A percentile compares a stretch with the other conserved stretches of the same genome.
Conservation (phyloP, 2,329 filamentous ascomycete species). For the Ophiostoma ulmi region DNA sequence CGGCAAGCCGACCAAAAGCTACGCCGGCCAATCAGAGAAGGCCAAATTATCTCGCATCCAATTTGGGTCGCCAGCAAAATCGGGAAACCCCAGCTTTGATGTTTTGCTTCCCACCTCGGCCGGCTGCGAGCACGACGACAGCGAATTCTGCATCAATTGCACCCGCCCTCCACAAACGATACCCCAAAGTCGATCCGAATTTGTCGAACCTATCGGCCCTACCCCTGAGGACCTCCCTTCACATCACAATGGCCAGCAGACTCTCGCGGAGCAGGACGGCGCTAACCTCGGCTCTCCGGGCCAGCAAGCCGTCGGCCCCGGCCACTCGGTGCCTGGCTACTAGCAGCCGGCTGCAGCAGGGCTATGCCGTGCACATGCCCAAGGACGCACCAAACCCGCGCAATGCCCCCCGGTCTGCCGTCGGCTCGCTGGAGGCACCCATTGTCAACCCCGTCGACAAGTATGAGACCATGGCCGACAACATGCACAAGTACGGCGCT, state of each 20-base stretch:
- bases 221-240: background rate
- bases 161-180: background rate
- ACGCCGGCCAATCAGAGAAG: conserved; percentile 25
- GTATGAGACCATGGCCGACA: conserved; percentile 78
- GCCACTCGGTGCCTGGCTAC: conserved; percentile 47
- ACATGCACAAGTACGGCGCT: conserved; percentile 88
- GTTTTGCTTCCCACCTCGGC: conserved; percentile 20
- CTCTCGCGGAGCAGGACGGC: conserved; percentile 50
- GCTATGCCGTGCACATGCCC: conserved; percentile 50
- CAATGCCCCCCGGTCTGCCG: conserved; percentile 52
- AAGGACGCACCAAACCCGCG: conserved; percentile 64
- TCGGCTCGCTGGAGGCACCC: conserved; percentile 66
- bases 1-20: background rate
- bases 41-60: conserved; percentile 26
- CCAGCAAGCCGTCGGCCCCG: conserved; percentile 43
- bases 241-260: conserved; percentile 53
- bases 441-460: conserved; percentile 91
- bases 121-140: conserved; percentile 17
- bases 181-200: background rate
- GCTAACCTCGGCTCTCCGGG: conserved; percentile 52
- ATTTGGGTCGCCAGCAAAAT: conserved; percentile 22
- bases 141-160: background rate
- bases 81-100: conserved; percentile 5
- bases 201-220: background rate
- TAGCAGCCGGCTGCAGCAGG: conserved; percentile 40